Evolutionary conservation across 805 yeast species (phyloP).

Genomic region (Kluyveromyces lactis): DNA sequence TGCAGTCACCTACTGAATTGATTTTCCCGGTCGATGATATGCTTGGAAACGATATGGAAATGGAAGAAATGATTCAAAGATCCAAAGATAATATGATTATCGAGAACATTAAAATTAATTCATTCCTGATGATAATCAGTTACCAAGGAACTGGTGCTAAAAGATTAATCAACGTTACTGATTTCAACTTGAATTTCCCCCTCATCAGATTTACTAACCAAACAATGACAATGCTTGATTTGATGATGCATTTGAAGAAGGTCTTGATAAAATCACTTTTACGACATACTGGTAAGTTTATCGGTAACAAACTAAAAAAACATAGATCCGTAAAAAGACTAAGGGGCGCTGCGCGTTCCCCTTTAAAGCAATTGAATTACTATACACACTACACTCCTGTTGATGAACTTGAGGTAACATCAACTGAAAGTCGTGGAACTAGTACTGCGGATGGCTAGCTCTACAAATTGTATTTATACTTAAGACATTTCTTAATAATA

Average conservation of each 20-base stretch:
- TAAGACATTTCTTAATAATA: too few species aligned
- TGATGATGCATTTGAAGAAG: constrained; percentile 53
- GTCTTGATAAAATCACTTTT: constrained; percentile 50
- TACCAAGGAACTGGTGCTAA: constrained; percentile 67
- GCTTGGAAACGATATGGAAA: constrained; percentile 6
- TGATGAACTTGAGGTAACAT: constrained; percentile 6
- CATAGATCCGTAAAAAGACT: constrained; percentile 5
- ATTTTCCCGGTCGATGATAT: constrained; percentile 2
- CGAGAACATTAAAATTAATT: constrained; percentile 43
- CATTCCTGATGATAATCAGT: constrained; percentile 55
- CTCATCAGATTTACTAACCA: constrained; percentile 46
- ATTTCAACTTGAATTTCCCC: constrained; percentile 62
- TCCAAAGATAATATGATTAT: constrained; percentile 70
- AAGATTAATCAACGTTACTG: constrained; percentile 68
- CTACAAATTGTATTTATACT: too few species aligned
- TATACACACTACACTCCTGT: constrained; percentile 12
- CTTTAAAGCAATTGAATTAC: constrained; percentile 9
- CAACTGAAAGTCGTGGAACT: background rate
- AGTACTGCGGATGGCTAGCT: too few species aligned
- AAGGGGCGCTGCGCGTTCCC: constrained; percentile 1
- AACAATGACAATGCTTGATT: constrained; percentile 67
- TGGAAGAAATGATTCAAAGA: constrained; percentile 56
- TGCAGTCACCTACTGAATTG: background rate
- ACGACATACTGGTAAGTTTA: constrained; percentile 64
- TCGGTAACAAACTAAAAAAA: constrained; percentile 60